Conservation (phyloP, 2,329 filamentous ascomycete genomes). For the Cladobotryum protrusum region DNA sequence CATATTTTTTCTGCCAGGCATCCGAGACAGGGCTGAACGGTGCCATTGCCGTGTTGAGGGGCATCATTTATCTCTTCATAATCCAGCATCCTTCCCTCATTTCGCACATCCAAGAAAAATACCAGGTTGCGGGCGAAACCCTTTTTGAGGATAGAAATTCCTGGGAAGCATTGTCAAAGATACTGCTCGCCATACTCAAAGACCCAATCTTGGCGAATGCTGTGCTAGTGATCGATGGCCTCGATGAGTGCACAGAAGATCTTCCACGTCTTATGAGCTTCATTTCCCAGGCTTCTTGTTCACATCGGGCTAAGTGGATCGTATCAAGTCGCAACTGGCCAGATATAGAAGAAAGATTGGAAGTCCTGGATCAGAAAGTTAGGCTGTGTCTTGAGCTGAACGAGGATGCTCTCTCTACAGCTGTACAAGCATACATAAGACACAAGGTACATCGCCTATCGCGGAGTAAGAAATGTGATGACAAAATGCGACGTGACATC, state of each 20-base stretch:
- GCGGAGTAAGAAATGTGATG: conserved; percentile 11
- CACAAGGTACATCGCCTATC: conserved; percentile 26
- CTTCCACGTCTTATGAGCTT: neutral
- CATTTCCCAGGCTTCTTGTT: conserved; percentile 6
- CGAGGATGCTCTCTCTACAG: conserved; percentile 24
- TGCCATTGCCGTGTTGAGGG: no score
- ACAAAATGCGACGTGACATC: conserved; percentile 5
- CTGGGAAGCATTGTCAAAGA: conserved; percentile 28
- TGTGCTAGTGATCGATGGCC: conserved; percentile 38
- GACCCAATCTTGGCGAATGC: conserved; percentile 23
- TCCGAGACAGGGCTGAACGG: no score
- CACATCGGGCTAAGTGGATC: conserved; percentile 33
- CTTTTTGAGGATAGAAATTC: conserved; percentile 20
- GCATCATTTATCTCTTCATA: no score
- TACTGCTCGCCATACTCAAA: conserved; percentile 34
- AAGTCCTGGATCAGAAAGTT: conserved; percentile 11
- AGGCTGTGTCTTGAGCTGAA: conserved; percentile 33
- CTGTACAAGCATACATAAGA: conserved; percentile 33
- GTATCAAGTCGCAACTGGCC: conserved; percentile 37
- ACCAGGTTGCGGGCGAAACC: no score
- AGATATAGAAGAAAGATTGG: conserved; percentile 29
- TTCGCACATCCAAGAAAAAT: no score
- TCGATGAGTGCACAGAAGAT: conserved; percentile 31
- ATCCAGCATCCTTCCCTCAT: no score
- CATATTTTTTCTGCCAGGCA: no score